Conservation (phyloP, 306 rosid genomes). For the Sicyos baderoa region DNA sequence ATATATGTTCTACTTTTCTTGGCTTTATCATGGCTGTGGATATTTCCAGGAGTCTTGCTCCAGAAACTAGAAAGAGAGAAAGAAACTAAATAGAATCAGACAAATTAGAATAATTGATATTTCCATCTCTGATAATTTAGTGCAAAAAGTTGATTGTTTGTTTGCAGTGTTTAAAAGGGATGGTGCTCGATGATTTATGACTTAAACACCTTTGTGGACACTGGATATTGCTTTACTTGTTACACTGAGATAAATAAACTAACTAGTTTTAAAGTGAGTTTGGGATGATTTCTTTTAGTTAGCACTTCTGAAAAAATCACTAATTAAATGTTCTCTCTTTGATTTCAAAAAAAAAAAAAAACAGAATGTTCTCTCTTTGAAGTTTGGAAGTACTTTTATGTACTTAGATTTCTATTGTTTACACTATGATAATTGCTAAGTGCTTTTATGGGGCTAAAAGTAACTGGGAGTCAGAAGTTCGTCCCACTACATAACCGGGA, state of each 20-base stretch:
- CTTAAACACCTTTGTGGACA: neutral
- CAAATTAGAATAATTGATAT: neutral
- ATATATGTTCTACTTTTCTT: neutral
- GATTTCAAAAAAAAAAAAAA: too few relatives aligned
- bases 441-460: too few relatives aligned
- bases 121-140: neutral
- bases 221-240: neutral
- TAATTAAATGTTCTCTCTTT: too few relatives aligned
- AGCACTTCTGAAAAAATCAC: too few relatives aligned
- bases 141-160: neutral
- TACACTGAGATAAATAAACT: neutral
- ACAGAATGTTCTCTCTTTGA: neutral
- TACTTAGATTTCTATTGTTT: too few relatives aligned
- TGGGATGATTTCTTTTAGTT: neutral
- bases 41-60: neutral
- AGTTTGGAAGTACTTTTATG: neutral
- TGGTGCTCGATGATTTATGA: neutral
- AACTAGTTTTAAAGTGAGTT: neutral
- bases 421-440: too few relatives aligned
- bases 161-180: neutral
- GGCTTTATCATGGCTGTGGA: neutral
- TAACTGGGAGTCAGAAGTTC: too few relatives aligned
- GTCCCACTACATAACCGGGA: too few relatives aligned
- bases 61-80: neutral
- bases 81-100: neutral